Base-by-base conservation (phyloP, 768 basidiomycete genomes). In the Boletus rubropictus region DNA sequence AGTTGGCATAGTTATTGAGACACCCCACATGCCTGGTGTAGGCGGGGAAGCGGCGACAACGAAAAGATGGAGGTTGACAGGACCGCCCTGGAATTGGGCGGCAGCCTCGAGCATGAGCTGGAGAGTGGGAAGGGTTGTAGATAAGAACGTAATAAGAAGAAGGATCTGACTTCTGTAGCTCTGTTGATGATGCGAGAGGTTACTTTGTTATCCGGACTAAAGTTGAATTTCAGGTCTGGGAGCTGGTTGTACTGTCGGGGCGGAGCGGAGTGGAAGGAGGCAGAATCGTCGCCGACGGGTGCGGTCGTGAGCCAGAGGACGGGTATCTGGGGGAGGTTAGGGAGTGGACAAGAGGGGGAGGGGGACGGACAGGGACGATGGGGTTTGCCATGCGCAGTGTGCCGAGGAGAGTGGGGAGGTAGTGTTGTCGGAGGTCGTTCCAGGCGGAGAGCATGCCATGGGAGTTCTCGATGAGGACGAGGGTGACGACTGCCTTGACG, bases 391-490 rank as follows among this genome's bases (percentile, higher is more conserved):
- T 50, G 49, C 71, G 61, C 40, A 80, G 59, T 22, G 65, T 67
- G 34, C 71, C 66, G 42, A 76, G 65, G 34, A 81, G 63, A 8
- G 59, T 67, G 17, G 59, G 64, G 18, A 80, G 66, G 58, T 73
- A 74, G 20, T 67, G 70, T 56, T 74, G 70, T 51, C 71, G 66
- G 28, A 81, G 72, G 61, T 76, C 69, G 52, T 68, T 55, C 80
- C 80, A 81, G 20, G 70, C 63, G 6, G 51, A 17, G 21, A 63
- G 59, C 68, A 79, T 75, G 1, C 62, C 59, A 28, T 67, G 65
- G 0, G 80, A 80, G 55, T 81, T 80, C 64, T 82, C 80, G 52
- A 81, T 70, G 49, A 82, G 66, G 49, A 80, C 55, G 42, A 79
- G 68, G n/a, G 71, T 65, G 39, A 64, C 51, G 46, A 64, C 53